phyloP scores from a whole-genome alignment of 208 protist genomes.

The Trypanosoma brucei region DNA sequence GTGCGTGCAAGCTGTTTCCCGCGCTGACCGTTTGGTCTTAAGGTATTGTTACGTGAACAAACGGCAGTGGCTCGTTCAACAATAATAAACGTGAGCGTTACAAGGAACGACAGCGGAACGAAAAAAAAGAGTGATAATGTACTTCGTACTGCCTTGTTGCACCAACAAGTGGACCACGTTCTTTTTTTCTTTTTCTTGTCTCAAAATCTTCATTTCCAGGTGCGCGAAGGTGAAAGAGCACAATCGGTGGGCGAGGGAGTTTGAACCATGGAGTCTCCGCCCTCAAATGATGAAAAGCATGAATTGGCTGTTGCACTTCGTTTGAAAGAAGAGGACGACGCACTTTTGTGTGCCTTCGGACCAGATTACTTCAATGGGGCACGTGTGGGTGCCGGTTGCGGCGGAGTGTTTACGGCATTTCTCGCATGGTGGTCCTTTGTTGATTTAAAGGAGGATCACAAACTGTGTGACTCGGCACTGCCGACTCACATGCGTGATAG shows the following conservation, averaged over 20 bases:
- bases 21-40: too few relatives aligned
- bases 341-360: conserved; percentile 70
- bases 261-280: background rate
- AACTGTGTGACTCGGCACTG: conserved; percentile 41
- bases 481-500: conserved; percentile 10
- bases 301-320: conserved; percentile 20
- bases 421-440: conserved; percentile 38
- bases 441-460: conserved; percentile 47
- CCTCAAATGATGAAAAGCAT: background rate
- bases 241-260: background rate
- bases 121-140: too few relatives aligned
- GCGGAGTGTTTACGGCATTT: conserved; percentile 33
- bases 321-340: conserved; percentile 58
- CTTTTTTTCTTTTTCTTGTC: too few relatives aligned
- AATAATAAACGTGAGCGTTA: too few relatives aligned
- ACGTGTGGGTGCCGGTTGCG: conserved; percentile 37
- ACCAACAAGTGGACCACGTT: too few relatives aligned
- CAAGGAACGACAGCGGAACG: too few relatives aligned
- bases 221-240: too few relatives aligned
- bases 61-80: too few relatives aligned
- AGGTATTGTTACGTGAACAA: too few relatives aligned
- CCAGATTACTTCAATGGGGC: conserved; percentile 73
- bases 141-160: too few relatives aligned
- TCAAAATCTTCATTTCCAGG: too few relatives aligned
- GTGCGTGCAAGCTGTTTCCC: too few relatives aligned